phyloP scores from a whole-genome alignment of 306 rosid species.

The Hippophae rhamnoides region DNA sequence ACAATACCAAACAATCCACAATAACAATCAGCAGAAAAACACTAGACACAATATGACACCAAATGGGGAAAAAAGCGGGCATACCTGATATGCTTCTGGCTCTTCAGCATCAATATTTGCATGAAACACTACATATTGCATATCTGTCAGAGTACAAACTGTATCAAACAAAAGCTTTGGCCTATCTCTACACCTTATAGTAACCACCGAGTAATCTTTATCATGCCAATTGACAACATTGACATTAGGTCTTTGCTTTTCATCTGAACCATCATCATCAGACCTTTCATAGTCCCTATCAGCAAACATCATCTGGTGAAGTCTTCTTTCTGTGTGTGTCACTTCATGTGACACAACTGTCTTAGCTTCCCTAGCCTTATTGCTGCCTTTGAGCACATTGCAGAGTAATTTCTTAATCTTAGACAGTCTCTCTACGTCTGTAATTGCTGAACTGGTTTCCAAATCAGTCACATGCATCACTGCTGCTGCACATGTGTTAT shows the following conservation, averaged over 20 bases:
- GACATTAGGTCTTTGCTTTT: constrained; percentile 70
- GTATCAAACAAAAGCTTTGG: constrained; percentile 91
- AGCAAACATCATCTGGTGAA: constrained; percentile 97
- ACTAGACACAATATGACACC: constrained; percentile 2
- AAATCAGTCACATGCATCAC: constrained; percentile 72
- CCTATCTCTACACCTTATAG: constrained; percentile 66
- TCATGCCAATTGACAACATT: constrained; percentile 74
- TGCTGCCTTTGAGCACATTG: constrained; percentile 86
- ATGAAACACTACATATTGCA: constrained; percentile 91
- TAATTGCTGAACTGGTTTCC: constrained; percentile 46
- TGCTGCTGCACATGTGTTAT: constrained; percentile 69
- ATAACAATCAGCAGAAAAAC: constrained; percentile 17
- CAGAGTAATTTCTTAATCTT: constrained; percentile 53
- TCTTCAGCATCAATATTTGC: constrained; percentile 81
- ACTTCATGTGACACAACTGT: constrained; percentile 59
- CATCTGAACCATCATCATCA: constrained; percentile 35
- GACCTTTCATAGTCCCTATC: constrained; percentile 77
- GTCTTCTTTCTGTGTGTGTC: constrained; percentile 80
- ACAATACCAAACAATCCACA: constrained; percentile 17
- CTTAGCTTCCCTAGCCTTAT: constrained; percentile 54
- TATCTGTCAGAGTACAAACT: constrained; percentile 92
- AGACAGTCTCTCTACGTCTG: constrained; percentile 58
- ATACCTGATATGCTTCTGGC: constrained; percentile 86
- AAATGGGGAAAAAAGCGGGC: constrained; percentile 3
- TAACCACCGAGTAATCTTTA: constrained; percentile 79